Conservation (phyloP, 108 stramenopile genomes). For the Stephanodiscus minutulus region DNA sequence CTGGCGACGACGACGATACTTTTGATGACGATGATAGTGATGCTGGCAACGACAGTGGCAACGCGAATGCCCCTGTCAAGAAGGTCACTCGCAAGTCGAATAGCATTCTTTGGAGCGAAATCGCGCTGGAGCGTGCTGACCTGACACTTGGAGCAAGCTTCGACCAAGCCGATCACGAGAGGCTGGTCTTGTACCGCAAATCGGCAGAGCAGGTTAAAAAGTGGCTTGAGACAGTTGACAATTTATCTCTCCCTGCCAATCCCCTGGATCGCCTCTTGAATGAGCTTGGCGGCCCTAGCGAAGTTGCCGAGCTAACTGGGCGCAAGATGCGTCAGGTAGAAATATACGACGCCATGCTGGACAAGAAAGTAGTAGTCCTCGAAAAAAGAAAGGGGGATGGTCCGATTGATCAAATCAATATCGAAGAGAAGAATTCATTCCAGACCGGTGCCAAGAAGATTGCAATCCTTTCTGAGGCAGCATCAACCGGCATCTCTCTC, state of each 20-base stretch:
- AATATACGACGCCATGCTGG: slow-evolving; percentile 11
- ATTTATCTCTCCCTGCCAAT: slow-evolving; percentile 51
- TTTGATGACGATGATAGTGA: neutral
- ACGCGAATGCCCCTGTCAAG: neutral
- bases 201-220: slow-evolving; percentile 29
- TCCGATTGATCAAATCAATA: slow-evolving; percentile 58
- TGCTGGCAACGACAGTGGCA: neutral
- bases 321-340: slow-evolving; percentile 45
- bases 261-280: slow-evolving; percentile 64
- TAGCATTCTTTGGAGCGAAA: slow-evolving; percentile 40
- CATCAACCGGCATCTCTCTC: slow-evolving; percentile 68
- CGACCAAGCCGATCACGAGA: slow-evolving; percentile 15
- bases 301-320: slow-evolving; percentile 79
- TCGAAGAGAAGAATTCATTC: slow-evolving; percentile 67
- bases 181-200: slow-evolving; percentile 23
- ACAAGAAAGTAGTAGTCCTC: slow-evolving; percentile 22
- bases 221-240: slow-evolving; percentile 34
- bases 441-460: slow-evolving; percentile 63
- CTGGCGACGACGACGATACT: slow-evolving; percentile 16
- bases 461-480: slow-evolving; percentile 80
- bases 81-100: slow-evolving; percentile 7
- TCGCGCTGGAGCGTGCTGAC: slow-evolving; percentile 6
- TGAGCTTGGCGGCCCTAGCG: slow-evolving; percentile 57
- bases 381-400: slow-evolving; percentile 46
- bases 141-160: neutral